These are phyloP conservation scores for Lodderomyces parapsilosis DNA, from an alignment of 1,139 yeast genomes.

Conservation along the genomic window DNA sequence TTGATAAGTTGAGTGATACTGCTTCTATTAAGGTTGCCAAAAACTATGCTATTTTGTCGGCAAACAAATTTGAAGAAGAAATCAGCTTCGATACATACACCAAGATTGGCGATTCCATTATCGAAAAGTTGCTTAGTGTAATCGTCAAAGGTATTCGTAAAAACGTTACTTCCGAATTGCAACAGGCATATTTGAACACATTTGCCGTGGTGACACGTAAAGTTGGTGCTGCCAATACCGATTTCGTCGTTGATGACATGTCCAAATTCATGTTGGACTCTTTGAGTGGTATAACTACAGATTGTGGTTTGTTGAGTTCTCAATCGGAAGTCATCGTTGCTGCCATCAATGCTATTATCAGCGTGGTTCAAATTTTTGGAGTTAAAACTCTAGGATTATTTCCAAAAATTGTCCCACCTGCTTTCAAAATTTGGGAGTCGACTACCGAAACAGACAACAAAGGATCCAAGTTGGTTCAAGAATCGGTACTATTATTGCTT, in stretches of 20 bases:
- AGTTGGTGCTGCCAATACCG: slow-evolving; percentile 48
- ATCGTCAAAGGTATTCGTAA: slow-evolving; percentile 45
- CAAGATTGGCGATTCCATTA: not conserved
- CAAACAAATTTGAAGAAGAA: slow-evolving; percentile 58
- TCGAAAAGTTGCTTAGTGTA: slow-evolving; percentile 42
- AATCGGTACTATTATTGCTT: slow-evolving; percentile 68
- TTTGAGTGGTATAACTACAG: slow-evolving; percentile 53
- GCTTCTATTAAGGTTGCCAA: slow-evolving; percentile 41
- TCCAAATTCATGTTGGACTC: slow-evolving; percentile 41
- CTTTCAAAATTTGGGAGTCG: slow-evolving; percentile 55
- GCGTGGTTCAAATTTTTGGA: slow-evolving; percentile 71
- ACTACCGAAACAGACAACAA: slow-evolving; percentile 24
- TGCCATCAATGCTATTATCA: slow-evolving; percentile 70
- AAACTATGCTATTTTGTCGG: slow-evolving; percentile 59
- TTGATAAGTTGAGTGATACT: slow-evolving; percentile 38
- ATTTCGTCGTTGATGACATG: slow-evolving; percentile 31
- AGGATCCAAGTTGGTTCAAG: slow-evolving; percentile 46
- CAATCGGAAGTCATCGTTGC: slow-evolving; percentile 70
- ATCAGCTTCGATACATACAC: not conserved
- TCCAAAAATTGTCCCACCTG: slow-evolving; percentile 79
- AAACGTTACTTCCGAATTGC: slow-evolving; percentile 45
- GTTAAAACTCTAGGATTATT: slow-evolving; percentile 83
- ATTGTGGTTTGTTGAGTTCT: slow-evolving; percentile 50
- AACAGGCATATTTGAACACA: slow-evolving; percentile 71
- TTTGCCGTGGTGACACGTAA: slow-evolving; percentile 61